Base-by-base conservation (phyloP, 495 filamentous ascomycete species). In the Paragyromitra xinjiangensis region DNA sequence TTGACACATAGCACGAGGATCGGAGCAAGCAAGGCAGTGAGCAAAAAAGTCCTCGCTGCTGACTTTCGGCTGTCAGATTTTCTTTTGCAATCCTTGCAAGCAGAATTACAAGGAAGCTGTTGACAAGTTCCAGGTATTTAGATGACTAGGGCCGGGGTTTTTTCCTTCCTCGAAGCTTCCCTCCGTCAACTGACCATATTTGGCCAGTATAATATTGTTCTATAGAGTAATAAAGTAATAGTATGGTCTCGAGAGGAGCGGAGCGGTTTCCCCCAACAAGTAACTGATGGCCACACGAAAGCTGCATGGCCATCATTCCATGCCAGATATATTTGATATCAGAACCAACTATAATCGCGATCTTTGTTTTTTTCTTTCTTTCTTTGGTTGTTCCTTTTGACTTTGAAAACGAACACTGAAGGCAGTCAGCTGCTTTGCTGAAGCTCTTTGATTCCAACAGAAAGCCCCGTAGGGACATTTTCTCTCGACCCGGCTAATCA, bases 111-210 rank as follows among this genome's bases (percentile, higher is more conserved):
- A 69, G 74, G 74, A 73, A 66, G 56, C 34, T 73, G 55, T 73
- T 40, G 40, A 55, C 51, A 66, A 71, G 55, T 78, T 66, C 74
- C 66, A 78, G 77, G 77, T 71, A 78, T 69, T 76, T 69, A 56
- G 48, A 67, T 50, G 42, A 71, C 73, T 72, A 64, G 77, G 73
- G 50, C 59, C 59, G 66, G 73, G 74, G 59, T 59, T 62, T 79
- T 78, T 78, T 64, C 77, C 77, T 79, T 79, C 59, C 66, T 66
- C 65, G 50, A 78, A 78, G 65, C 77, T 78, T 78, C 73, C 42
- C 76, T 59, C 65, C 65, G 65, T 70, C 22, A 65, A 71, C 63
- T 71, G 48, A 64, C 59, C 73, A 78, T n/a, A 77, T 65, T 53
- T 42, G 48, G 58, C 16, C 51, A 37, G 39, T 50, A 39, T 66